Evolutionary conservation across 495 filamentous ascomycete species (phyloP).

Genomic region (Elaphomyces granulatus): DNA sequence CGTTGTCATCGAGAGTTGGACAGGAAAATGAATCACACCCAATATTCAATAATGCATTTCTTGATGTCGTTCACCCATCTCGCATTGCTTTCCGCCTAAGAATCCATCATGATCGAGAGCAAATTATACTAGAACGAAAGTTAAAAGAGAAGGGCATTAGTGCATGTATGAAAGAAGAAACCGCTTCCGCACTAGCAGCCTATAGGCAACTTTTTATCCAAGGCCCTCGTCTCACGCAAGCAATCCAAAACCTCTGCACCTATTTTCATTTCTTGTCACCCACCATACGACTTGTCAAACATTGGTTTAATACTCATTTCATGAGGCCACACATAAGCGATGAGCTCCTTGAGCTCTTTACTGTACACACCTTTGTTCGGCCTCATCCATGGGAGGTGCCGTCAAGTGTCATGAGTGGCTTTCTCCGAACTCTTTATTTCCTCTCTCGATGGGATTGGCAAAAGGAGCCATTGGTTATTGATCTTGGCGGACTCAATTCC

Average conservation of each 20-base stretch:
- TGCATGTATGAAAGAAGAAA: conserved; percentile 46
- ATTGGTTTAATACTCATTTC: conserved; percentile 78
- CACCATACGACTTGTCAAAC: conserved; percentile 75
- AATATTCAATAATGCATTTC: conserved; percentile 62
- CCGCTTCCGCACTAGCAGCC: conserved; percentile 48
- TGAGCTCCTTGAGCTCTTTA: conserved; percentile 72
- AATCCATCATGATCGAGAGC: conserved; percentile 69
- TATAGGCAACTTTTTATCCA: conserved; percentile 61
- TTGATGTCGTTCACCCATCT: conserved; percentile 62
- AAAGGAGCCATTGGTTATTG: conserved; percentile 61
- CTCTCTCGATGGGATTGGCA: conserved; percentile 88
- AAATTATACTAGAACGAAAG: conserved; percentile 59
- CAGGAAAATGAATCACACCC: conserved; percentile 58
- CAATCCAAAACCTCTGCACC: conserved; percentile 61
- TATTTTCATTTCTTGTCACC: conserved; percentile 69
- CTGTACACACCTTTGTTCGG: conserved; percentile 58
- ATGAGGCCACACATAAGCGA: conserved; percentile 59
- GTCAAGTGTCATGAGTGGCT: conserved; percentile 64
- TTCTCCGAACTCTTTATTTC: conserved; percentile 62
- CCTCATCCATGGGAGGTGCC: conserved; percentile 72
- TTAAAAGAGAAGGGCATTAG: conserved; percentile 56
- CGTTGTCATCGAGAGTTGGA: conserved; percentile 49
- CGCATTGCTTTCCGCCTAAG: conserved; percentile 44
- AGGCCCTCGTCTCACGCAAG: conserved; percentile 64
- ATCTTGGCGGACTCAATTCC: conserved; percentile 43